phyloP scores from a whole-genome alignment of 1,284 basidiomycete species.

The Ustilago xerochloae region DNA sequence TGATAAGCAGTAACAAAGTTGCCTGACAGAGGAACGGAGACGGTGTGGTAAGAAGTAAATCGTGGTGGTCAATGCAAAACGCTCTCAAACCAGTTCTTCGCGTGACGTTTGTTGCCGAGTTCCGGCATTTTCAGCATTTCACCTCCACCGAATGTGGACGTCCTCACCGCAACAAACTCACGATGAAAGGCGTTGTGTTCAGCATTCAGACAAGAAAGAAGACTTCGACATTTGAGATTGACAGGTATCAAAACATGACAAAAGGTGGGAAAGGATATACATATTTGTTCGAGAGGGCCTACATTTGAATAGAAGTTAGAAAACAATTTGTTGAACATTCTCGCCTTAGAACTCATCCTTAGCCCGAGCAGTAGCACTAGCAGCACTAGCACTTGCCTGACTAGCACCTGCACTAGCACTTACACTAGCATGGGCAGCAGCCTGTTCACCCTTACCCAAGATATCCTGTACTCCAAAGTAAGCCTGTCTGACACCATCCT shows the following conservation, averaged over 20 bases:
- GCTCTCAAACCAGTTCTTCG: neutral
- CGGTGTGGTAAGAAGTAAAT: neutral
- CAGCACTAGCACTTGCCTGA: conserved; percentile 36
- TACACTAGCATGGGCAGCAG: conserved; percentile 49
- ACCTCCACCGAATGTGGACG: neutral
- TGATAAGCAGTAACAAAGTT: too few relatives aligned
- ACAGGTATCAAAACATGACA: too few relatives aligned
- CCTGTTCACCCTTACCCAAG: conserved; percentile 55
- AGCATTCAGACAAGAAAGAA: too few relatives aligned
- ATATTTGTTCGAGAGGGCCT: neutral
- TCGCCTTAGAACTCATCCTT: conserved; percentile 53
- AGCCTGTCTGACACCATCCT: conserved; percentile 58
- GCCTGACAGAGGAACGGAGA: too few relatives aligned
- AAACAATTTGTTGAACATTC: too few relatives aligned
- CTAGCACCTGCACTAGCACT: conserved; percentile 47
- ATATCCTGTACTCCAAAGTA: conserved; percentile 59
- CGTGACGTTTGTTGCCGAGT: neutral
- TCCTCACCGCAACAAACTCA: too few relatives aligned
- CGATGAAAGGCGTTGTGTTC: too few relatives aligned
- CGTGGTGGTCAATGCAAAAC: neutral
- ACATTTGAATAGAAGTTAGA: too few relatives aligned
- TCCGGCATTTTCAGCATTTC: conserved; percentile 1
- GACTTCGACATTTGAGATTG: too few relatives aligned
- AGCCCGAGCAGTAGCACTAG: conserved; percentile 43
- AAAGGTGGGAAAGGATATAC: too few relatives aligned